Conservation (phyloP, 129 eudicot genomes). For the Chrysanthemum makinoi region DNA sequence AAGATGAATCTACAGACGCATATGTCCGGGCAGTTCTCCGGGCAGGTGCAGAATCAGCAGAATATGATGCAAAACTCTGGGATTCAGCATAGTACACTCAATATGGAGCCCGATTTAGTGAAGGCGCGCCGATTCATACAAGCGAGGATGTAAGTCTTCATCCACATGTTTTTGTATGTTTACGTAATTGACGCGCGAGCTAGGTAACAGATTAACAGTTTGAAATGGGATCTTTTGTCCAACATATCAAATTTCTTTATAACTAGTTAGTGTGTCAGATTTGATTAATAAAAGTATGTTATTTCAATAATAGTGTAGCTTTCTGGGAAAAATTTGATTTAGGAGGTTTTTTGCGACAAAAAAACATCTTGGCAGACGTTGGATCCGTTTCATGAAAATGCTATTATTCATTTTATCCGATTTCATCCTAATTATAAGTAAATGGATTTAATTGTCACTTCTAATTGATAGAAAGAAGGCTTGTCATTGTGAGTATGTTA, state of each 20-base stretch:
- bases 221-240: neutral
- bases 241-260: neutral
- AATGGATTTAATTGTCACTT: neutral
- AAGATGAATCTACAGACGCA: slow-evolving; percentile 77
- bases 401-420: neutral
- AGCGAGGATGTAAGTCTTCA: slow-evolving; percentile 46
- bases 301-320: neutral
- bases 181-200: neutral
- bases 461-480: neutral
- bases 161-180: slow-evolving; percentile 2
- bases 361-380: neutral
- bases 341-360: neutral
- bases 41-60: slow-evolving; percentile 59
- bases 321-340: neutral
- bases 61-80: slow-evolving; percentile 63
- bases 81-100: slow-evolving; percentile 37
- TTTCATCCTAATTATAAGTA: neutral
- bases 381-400: neutral
- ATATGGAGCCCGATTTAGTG: slow-evolving; percentile 44
- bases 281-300: neutral
- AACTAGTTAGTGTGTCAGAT: neutral
- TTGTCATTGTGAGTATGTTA: neutral
- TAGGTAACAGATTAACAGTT: too few species aligned
- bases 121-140: slow-evolving; percentile 44
- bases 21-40: slow-evolving; percentile 64